Percentiles rank a stretch among this genome's conserved stretches.
These are phyloP conservation scores for Lophiotrema nucula DNA, from an alignment of 495 filamentous ascomycete genomes.

Conservation along the genomic window DNA sequence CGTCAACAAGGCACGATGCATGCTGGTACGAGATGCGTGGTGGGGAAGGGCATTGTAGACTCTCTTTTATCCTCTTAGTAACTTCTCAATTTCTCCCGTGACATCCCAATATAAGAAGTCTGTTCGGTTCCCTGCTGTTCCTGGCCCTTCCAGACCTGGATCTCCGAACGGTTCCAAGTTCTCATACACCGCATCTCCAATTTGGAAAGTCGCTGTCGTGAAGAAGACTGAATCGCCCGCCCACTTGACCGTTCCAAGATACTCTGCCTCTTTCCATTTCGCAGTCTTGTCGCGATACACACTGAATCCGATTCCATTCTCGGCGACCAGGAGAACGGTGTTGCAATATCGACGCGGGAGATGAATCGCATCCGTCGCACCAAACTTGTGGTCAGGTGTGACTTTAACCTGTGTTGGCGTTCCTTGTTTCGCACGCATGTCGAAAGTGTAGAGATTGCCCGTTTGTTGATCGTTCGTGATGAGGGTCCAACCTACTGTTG, in stretches of 20 bases:
- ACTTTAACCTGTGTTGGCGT: background rate
- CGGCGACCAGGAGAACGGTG: conserved; percentile 10
- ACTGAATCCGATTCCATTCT: background rate
- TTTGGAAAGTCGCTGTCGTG: background rate
- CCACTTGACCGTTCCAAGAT: conserved; percentile 2
- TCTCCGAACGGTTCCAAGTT: background rate
- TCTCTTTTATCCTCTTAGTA: no score
- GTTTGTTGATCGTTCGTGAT: conserved; percentile 1
- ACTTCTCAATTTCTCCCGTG: background rate
- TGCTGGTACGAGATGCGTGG: no score
- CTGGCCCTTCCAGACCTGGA: background rate
- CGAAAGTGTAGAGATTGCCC: background rate
- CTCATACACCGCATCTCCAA: background rate
- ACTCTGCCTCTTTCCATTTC: conserved; percentile 4
- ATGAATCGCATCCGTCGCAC: conserved; percentile 2
- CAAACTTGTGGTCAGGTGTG: background rate
- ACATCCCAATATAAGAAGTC: background rate
- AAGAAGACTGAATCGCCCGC: background rate
- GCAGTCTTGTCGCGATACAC: conserved; percentile 1
- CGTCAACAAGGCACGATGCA: no score
- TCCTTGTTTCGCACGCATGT: background rate
- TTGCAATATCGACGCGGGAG: conserved; percentile 6
- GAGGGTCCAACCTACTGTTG: background rate
- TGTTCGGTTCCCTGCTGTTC: background rate
- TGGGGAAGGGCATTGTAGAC: no score